Base-by-base conservation (phyloP, 257 asterid species). In the Eustoma russellianum region DNA sequence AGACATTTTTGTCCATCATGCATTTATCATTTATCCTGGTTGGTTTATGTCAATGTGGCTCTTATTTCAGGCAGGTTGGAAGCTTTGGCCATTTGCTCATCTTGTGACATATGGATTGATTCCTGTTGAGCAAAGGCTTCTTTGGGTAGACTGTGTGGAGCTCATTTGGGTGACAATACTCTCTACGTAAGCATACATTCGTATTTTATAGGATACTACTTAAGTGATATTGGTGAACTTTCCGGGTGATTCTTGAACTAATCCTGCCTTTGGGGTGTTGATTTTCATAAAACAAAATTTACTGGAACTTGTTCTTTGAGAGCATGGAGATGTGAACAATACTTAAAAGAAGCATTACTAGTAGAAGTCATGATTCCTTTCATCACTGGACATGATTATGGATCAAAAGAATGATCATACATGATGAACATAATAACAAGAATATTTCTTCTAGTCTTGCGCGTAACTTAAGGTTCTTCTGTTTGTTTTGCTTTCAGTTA, bases 1-100 rank as follows among this genome's bases (percentile, higher is more conserved):
- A 41, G 13, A 59, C 57, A 10, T 33, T 47, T 40, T 5, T 7
- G 5, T 28, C 13, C 5, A 2, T 6, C 5, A 15, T 51, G 17
- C 35, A 33, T 15, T 17, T 54, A 24, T 12, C 13, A 46, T 33
- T 38, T 19, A 6, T 8, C 18, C 33, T 51, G 30, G 53, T 43
- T 33, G 7, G 2, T 24, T 55, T 24, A 34, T 34, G 33, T 38
- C 12, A 24, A 35, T 33, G 19, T 55, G 65, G 57, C 44, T 44
- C 49, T 2, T 46, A 52, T 57, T 59, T 49, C 74, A 76, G 82
- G 82, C 82, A n/a, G 79, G 82, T 5, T 76, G 82, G 82, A 72
- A 76, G 69, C 71, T 76, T 45, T 72, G 82, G 79, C 82, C 79
- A 15, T 76, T 76, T 63, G 82, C 82, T 44, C 82, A 76, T 62